Percentiles rank a stretch among this genome's conserved stretches.
These are phyloP conservation scores for Sporothrix brasiliensis DNA, from an alignment of 2,329 filamentous ascomycete genomes.

Conservation along the genomic window DNA sequence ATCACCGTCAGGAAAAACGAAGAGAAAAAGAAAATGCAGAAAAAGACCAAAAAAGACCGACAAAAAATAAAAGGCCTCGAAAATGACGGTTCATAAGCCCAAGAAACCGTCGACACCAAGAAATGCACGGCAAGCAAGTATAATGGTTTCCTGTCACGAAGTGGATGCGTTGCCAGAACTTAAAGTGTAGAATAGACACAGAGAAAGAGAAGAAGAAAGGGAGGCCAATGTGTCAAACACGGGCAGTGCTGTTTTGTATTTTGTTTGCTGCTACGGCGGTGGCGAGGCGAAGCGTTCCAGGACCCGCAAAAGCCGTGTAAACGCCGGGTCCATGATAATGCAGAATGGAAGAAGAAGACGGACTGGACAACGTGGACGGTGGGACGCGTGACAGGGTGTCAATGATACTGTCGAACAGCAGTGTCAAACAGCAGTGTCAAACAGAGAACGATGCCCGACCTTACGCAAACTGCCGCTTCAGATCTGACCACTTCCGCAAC, in stretches of 20 bases:
- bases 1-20: neutral
- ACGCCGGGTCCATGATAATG: slow-evolving; percentile 28
- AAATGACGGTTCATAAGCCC: neutral
- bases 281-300: neutral
- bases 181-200: slow-evolving; percentile 13
- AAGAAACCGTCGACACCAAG: neutral
- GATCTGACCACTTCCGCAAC: slow-evolving; percentile 75
- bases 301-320: slow-evolving; percentile 16
- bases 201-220: neutral
- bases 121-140: neutral
- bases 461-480: slow-evolving; percentile 61
- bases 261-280: slow-evolving; percentile 1
- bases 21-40: neutral
- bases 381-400: neutral
- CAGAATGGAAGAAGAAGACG: neutral
- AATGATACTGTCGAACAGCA: too few species aligned
- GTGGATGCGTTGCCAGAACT: neutral
- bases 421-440: neutral
- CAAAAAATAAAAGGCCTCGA: neutral
- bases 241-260: slow-evolving; percentile 21
- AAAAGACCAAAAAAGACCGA: slow-evolving; percentile 12
- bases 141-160: neutral
- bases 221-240: slow-evolving; percentile 30
- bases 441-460: neutral
- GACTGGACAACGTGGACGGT: neutral